Evolutionary conservation across 1,139 yeast species (phyloP).

Genomic region (Saccharomyces hybrid): DNA sequence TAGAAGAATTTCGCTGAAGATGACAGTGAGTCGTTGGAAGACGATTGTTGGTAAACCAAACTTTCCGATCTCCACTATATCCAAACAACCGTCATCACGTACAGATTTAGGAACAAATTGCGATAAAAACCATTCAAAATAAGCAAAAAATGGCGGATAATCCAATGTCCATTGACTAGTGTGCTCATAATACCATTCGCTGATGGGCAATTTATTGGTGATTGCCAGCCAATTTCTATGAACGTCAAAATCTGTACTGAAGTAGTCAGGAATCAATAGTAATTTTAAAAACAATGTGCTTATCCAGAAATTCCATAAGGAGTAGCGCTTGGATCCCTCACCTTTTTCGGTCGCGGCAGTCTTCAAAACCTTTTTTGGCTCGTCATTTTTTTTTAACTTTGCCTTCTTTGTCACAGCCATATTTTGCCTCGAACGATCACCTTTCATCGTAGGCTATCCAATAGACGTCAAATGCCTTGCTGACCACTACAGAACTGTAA

Average conservation of each 20-base stretch:
- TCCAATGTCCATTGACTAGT: constrained; percentile 95
- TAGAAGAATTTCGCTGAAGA: constrained; percentile 64
- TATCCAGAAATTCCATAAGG: constrained; percentile 60
- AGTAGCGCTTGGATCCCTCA: constrained; percentile 32
- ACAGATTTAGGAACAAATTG: constrained; percentile 63
- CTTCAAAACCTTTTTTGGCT: neutral
- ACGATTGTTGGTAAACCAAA: constrained; percentile 74
- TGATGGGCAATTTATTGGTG: constrained; percentile 68
- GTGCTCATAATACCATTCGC: constrained; percentile 74
- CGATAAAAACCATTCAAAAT: constrained; percentile 77
- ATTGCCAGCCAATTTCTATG: constrained; percentile 96
- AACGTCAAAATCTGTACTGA: constrained; percentile 84
- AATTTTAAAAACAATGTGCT: constrained; percentile 52
- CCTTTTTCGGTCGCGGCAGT: neutral
- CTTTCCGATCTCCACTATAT: constrained; percentile 54
- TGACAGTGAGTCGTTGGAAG: constrained; percentile 78
- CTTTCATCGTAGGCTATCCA: neutral
- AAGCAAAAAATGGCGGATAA: constrained; percentile 96
- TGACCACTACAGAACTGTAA: neutral
- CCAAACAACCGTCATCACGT: constrained; percentile 68
- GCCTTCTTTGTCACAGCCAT: constrained; percentile 1
- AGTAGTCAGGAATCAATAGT: constrained; percentile 34
- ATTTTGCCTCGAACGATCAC: neutral
- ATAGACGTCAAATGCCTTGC: neutral
- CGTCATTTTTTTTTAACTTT: constrained; percentile 3